Percentiles rank a stretch among this genome's conserved stretches.
Conservation (phyloP, 2,329 filamentous ascomycete species). For the Colletotrichum tanaceti region DNA sequence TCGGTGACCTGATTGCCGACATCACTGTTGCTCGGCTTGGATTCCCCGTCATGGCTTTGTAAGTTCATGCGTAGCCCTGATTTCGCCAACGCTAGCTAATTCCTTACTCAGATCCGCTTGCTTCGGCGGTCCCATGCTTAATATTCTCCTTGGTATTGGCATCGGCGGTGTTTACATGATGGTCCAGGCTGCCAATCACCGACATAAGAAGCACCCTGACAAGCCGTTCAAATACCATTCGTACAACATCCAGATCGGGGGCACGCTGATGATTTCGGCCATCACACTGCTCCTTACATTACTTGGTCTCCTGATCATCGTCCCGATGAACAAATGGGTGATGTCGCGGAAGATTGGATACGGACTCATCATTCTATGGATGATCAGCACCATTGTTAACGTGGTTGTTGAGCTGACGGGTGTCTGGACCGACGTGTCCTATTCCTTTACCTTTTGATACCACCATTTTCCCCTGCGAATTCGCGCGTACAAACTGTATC, state of each 20-base stretch:
- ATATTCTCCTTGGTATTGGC: conserved; percentile 95
- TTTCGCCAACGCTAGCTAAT: conserved; percentile 43
- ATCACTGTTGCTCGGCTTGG: conserved; percentile 93
- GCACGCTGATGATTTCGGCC: conserved; percentile 85
- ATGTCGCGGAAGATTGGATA: conserved; percentile 86
- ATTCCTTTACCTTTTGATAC: conserved; percentile 20
- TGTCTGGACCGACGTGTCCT: conserved; percentile 56
- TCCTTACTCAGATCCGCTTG: conserved; percentile 75
- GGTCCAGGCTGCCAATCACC: conserved; percentile 73
- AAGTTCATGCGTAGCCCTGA: conserved; percentile 45
- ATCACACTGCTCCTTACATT: conserved; percentile 86
- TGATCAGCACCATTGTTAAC: conserved; percentile 82
- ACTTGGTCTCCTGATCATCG: conserved; percentile 78
- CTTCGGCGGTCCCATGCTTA: conserved; percentile 98
- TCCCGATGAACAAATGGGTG: conserved; percentile 88
- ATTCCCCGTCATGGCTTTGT: conserved; percentile 94
- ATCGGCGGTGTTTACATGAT: conserved; percentile 91
- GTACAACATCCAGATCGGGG: conserved; percentile 86
- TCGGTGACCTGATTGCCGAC: conserved; percentile 93
- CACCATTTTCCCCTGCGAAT: not conserved
- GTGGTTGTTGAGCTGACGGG: conserved; percentile 81
- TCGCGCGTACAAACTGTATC: conserved; percentile 21
- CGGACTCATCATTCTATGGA: conserved; percentile 84
- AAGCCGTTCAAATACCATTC: conserved; percentile 74
- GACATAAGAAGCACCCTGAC: conserved; percentile 75